These are phyloP conservation scores for Stereum hirsutum DNA, from an alignment of 1,284 basidiomycete genomes.

Conservation along the genomic window DNA sequence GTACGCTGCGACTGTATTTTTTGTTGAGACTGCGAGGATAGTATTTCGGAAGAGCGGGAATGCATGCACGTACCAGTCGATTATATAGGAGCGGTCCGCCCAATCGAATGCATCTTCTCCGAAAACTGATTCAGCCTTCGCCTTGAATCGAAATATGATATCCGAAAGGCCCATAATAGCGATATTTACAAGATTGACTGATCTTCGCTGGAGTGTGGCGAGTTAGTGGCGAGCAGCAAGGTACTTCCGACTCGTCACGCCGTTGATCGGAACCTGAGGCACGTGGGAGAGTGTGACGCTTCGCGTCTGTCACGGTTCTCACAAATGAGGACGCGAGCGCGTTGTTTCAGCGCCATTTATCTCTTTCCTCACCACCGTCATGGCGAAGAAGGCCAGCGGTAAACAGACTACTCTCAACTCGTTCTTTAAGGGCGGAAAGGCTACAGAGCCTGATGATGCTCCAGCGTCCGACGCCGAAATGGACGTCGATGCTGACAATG, in stretches of 20 bases:
- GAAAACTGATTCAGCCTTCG: constrained; percentile 14
- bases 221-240: too few species aligned
- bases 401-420: constrained; percentile 9
- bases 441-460: constrained; percentile 11
- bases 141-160: constrained; percentile 3
- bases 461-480: constrained; percentile 13
- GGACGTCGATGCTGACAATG: constrained; percentile 15
- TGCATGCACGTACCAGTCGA: constrained; percentile 23
- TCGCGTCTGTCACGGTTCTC: constrained; percentile 5
- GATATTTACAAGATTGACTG: too few species aligned
- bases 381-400: constrained; percentile 2
- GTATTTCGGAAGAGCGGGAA: background rate
- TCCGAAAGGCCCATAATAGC: too few species aligned
- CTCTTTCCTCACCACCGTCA: background rate
- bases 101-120: constrained; percentile 35
- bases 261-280: constrained; percentile 1
- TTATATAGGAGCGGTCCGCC: constrained; percentile 27
- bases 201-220: too few species aligned
- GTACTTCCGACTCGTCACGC: background rate
- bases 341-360: constrained; percentile 3
- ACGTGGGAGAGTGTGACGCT: constrained; percentile 5
- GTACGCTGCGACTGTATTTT: too few species aligned
- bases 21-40: too few species aligned
- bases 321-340: constrained; percentile 1
- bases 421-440: constrained; percentile 6